Percentiles rank a stretch among this genome's conserved stretches.
Evolutionary conservation across 148 eudicot species (phyloP).

Genomic region (Spergularia marina): DNA sequence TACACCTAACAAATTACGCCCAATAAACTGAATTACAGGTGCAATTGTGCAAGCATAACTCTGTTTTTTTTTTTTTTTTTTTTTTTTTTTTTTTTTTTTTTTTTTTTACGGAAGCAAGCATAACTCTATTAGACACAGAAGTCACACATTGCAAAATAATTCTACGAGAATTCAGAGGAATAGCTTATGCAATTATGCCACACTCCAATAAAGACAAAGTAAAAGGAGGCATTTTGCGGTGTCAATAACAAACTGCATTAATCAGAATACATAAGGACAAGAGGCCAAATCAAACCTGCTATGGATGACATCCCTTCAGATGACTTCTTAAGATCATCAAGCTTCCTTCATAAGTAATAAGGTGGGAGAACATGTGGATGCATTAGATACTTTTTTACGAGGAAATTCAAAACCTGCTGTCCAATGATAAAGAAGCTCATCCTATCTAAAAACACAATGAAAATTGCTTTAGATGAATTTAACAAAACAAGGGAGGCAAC

Average conservation of each 20-base stretch:
- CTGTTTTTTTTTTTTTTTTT: too few species aligned
- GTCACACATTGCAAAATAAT: too few species aligned
- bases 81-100: too few species aligned
- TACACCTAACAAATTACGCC: background rate
- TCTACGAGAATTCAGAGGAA: background rate
- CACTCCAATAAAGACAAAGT: background rate
- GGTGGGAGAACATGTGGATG: background rate
- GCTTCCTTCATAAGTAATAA: slow-evolving; percentile 41
- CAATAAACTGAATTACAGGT: background rate
- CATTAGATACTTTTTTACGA: background rate
- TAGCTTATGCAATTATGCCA: too few species aligned
- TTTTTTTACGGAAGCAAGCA: too few species aligned
- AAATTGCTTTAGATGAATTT: background rate
- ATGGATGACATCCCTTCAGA: slow-evolving; percentile 49
- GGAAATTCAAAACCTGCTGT: background rate
- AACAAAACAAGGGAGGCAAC: too few species aligned
- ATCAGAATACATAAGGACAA: background rate
- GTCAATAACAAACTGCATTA: background rate
- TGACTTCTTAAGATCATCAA: slow-evolving; percentile 45
- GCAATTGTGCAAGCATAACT: too few species aligned
- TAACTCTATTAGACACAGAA: background rate
- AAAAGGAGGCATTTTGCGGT: background rate
- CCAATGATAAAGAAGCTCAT: background rate
- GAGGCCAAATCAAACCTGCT: slow-evolving; percentile 51
- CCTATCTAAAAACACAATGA: too few species aligned